Conservation (phyloP, 2,329 filamentous ascomycete genomes). For the Ceratocystis alfenasii region DNA sequence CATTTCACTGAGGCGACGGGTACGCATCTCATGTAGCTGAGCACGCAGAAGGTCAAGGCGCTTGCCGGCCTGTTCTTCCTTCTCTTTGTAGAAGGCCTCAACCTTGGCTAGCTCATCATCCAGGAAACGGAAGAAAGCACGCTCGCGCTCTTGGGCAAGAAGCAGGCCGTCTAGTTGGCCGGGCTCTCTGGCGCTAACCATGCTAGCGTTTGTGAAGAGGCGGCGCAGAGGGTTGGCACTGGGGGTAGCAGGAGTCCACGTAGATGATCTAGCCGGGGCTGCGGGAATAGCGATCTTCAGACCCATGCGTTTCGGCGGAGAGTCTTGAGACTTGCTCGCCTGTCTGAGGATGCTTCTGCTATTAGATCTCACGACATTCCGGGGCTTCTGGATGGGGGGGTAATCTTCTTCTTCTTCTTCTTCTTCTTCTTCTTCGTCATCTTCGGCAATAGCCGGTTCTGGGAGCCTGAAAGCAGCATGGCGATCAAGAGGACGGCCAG, state of each 20-base stretch:
- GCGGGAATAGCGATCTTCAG: conserved; percentile 12
- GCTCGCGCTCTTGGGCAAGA: conserved; percentile 59
- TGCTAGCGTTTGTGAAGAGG: conserved; percentile 29
- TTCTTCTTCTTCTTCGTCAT: conserved; percentile 9
- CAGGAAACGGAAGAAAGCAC: conserved; percentile 79
- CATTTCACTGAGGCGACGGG: conserved; percentile 65
- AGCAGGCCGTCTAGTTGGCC: conserved; percentile 36
- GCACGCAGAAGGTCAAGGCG: conserved; percentile 60
- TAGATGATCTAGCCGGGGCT: background rate
- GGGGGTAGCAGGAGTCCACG: conserved; percentile 24
- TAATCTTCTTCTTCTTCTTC: background rate
- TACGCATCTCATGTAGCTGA: conserved; percentile 87
- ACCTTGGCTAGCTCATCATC: conserved; percentile 83
- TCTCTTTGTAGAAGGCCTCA: conserved; percentile 74
- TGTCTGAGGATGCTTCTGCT: conserved; percentile 15
- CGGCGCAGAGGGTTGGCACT: conserved; percentile 28
- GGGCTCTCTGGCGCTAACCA: conserved; percentile 24
- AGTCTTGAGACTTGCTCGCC: background rate
- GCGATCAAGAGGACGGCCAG: conserved; percentile 20
- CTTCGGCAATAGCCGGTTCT: conserved; percentile 38
- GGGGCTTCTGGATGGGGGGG: conserved; percentile 12
- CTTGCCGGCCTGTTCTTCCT: conserved; percentile 72
- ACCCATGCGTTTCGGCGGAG: background rate
- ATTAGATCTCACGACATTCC: background rate
- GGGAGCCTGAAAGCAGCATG: conserved; percentile 39